A percentile compares a stretch with the other conserved stretches of the same genome.
These are phyloP conservation scores for Zasmidium citrigriseum DNA, from an alignment of 2,329 filamentous ascomycete genomes.

Conservation along the genomic window DNA sequence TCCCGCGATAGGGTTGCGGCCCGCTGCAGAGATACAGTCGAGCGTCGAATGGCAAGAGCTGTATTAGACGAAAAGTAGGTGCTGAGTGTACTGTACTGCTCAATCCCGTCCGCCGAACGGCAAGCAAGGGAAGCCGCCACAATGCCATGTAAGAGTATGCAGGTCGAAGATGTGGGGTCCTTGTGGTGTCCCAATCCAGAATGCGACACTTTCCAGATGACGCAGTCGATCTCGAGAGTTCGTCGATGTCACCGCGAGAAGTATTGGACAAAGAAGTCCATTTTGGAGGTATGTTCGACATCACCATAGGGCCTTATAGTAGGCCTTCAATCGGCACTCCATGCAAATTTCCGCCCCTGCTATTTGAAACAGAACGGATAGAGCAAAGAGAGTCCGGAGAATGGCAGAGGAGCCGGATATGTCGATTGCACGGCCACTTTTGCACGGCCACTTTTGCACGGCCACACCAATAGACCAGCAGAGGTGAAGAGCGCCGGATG, in stretches of 20 bases:
- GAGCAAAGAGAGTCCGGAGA: not conserved
- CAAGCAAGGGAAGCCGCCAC: not conserved
- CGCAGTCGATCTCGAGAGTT: constrained; percentile 4
- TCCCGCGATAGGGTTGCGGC: constrained; percentile 9
- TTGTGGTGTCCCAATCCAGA: not conserved
- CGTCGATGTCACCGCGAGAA: not conserved
- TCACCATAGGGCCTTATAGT: constrained; percentile 1
- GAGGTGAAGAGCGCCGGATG: not conserved
- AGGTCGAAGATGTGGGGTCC: not conserved
- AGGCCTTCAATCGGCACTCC: constrained; percentile 1
- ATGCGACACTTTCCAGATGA: not conserved
- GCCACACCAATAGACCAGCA: not conserved
- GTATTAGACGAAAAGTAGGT: not conserved
- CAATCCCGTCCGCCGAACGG: not conserved
- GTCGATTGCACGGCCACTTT: not conserved
- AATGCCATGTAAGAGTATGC: not conserved
- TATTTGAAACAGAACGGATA: not conserved
- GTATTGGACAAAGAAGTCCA: not conserved
- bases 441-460: not conserved
- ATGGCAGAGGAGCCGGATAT: not conserved
- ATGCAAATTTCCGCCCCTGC: constrained; percentile 1
- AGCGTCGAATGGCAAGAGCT: not conserved
- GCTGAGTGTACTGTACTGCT: not conserved
- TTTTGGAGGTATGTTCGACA: not conserved
- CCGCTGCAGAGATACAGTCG: not conserved